A percentile compares a stretch with the other conserved stretches of the same genome.
Evolutionary conservation across 2,329 filamentous ascomycete species (phyloP).

Genomic region (Cercospora brassicicola): DNA sequence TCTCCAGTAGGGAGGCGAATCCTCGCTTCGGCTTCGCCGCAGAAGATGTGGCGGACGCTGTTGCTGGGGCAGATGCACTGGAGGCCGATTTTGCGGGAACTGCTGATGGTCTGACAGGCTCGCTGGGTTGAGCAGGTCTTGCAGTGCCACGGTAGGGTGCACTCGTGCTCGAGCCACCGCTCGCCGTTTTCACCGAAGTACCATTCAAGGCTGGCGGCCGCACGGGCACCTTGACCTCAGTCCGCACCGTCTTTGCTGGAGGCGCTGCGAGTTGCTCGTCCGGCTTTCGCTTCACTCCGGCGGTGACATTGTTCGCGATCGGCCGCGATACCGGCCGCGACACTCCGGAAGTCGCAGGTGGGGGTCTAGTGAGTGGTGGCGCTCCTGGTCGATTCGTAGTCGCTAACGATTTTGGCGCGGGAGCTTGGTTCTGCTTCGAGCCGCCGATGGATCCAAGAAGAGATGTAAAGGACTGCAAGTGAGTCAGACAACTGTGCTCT

Average conservation of each 20-base stretch:
- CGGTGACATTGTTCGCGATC: slow-evolving; percentile 31
- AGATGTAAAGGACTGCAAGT: slow-evolving; percentile 35
- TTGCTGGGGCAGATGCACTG: slow-evolving; percentile 19
- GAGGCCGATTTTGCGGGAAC: slow-evolving; percentile 7
- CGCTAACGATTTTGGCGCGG: slow-evolving; percentile 17
- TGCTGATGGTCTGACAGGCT: slow-evolving; percentile 20
- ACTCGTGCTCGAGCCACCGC: slow-evolving; percentile 19
- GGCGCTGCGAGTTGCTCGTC: slow-evolving; percentile 41
- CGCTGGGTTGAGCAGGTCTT: slow-evolving; percentile 16
- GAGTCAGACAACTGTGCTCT: slow-evolving; percentile 23
- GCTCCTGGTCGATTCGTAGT: slow-evolving; percentile 22
- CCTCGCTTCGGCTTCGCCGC: slow-evolving; percentile 60
- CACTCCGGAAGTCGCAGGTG: slow-evolving; percentile 19
- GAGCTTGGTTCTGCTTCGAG: slow-evolving; percentile 24
- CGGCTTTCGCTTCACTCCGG: slow-evolving; percentile 39
- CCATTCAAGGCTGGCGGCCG: slow-evolving; percentile 19
- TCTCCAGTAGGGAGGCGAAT: slow-evolving; percentile 71
- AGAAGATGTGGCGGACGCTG: slow-evolving; percentile 24
- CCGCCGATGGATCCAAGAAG: slow-evolving; percentile 36
- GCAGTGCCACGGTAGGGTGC: slow-evolving; percentile 22
- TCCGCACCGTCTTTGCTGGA: slow-evolving; percentile 37
- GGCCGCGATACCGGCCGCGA: slow-evolving; percentile 24
- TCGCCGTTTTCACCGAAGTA: slow-evolving; percentile 29
- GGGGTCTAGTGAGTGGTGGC: slow-evolving; percentile 3
- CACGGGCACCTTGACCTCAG: slow-evolving; percentile 35